These are phyloP conservation scores for Schizochytrium sp. DNA, from an alignment of 108 stramenopile genomes.

Conservation along the genomic window DNA sequence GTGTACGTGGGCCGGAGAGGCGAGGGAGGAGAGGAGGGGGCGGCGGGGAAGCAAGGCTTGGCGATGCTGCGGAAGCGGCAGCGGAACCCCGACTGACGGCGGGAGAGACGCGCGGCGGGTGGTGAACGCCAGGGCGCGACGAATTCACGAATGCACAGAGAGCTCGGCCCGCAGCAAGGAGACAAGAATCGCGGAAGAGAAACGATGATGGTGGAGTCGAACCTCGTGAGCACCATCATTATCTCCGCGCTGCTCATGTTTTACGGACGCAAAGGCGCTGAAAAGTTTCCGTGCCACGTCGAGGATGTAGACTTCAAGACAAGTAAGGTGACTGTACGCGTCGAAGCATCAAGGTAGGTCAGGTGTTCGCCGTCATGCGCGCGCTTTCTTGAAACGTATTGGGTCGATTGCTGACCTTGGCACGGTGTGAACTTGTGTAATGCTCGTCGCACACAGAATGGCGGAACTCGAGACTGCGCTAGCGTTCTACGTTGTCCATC, in stretches of 20 bases:
- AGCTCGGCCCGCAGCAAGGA: neutral
- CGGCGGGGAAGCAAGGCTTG: no score
- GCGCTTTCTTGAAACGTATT: neutral
- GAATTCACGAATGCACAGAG: neutral
- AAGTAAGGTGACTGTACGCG: neutral
- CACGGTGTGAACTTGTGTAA: neutral
- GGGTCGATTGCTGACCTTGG: neutral
- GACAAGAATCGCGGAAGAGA: neutral
- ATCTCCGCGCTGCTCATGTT: neutral
- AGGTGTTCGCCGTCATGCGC: neutral
- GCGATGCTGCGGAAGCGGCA: no score
- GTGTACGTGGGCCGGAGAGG: no score
- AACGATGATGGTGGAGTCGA: neutral
- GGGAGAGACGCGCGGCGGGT: no score
- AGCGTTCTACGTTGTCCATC: neutral
- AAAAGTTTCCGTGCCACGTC: neutral
- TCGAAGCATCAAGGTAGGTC: neutral
- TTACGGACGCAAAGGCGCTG: neutral
- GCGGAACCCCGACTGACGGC: no score
- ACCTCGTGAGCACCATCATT: neutral
- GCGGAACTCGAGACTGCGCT: neutral
- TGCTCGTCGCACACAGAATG: neutral
- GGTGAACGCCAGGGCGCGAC: no score
- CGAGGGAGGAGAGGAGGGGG: no score
- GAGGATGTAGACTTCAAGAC: neutral